Conservation (phyloP, 1,139 yeast genomes). For the Candida glucosophila region DNA sequence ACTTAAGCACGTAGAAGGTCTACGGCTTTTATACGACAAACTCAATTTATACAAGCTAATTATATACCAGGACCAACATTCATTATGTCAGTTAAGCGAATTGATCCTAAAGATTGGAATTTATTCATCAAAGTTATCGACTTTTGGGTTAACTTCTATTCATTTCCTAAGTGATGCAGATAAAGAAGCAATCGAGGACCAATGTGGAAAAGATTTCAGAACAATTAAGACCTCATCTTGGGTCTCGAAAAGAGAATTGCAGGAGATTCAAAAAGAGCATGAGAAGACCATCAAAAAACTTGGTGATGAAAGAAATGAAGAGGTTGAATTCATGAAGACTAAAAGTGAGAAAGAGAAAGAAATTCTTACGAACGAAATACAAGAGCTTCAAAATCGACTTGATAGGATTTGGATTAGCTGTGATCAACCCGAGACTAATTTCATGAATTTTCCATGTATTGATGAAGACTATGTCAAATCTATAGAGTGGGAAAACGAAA, state of each 20-base stretch:
- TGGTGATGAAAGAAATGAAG: constrained; percentile 4
- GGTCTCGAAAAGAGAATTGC: not conserved
- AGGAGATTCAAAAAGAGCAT: constrained; percentile 2
- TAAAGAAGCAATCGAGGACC: constrained; percentile 7
- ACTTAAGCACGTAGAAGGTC: constrained; percentile 6
- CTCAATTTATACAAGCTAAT: constrained; percentile 9
- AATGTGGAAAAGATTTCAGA: constrained; percentile 4
- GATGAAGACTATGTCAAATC: constrained; percentile 12
- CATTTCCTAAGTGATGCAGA: constrained; percentile 12
- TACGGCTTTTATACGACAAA: constrained; percentile 2
- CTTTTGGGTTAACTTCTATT: constrained; percentile 13
- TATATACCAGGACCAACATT: constrained; percentile 9
- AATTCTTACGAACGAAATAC: constrained; percentile 4
- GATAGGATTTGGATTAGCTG: constrained; percentile 1
- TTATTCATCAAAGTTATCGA: constrained; percentile 12
- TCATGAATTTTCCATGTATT: constrained; percentile 3
- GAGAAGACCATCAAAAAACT: constrained; percentile 1
- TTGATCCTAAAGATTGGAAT: constrained; percentile 14
- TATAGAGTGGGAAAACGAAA: constrained; percentile 16
- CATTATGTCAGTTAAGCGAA: constrained; percentile 11
- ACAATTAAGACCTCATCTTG: constrained; percentile 3
- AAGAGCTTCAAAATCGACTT: constrained; percentile 4
- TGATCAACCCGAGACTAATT: not conserved
- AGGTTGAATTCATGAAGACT: too few species aligned
- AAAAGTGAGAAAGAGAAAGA: too few species aligned